Evolutionary conservation across 1,284 basidiomycete species (phyloP), one percentile per base, ranked within the genome.

Genomic region (Heterobasidion parviporum): DNA sequence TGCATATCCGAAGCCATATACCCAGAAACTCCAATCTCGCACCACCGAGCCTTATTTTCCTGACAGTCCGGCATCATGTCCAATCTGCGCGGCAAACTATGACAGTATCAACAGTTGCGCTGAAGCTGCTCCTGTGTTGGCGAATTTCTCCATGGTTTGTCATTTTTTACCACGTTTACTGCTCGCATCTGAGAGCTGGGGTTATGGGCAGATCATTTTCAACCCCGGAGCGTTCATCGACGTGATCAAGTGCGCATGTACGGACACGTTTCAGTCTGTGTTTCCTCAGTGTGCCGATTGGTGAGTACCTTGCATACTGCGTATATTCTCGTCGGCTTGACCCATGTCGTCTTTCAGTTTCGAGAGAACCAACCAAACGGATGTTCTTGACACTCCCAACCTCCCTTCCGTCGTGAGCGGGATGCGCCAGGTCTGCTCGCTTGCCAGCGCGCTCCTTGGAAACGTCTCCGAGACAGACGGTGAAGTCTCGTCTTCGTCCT

Each of bases 261-360:
- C 78, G 7, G 82, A 85, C 60, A 85, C 82, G 0, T 85, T 87
- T 69, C 78, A 81, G 64, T 72, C 81, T 45, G 76, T 72, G 12
- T 86, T 80, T 64, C 84, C 85, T 35, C 83, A 87, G 72, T 89
- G 85, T 61, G 79, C 82, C 32, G 83, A 87, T 62, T 87, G 85
- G 82, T 83, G 59, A 50, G 75, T 66, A 36, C n/a, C 38, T 41
- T 41, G 32, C 51, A 6, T 56, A 35, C 20, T 48, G 16, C 20
- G 34, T 34, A 43, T 41, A 56, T 41, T 41, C 38, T 41, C n/a
- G 38, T 41, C 8, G 6, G 38, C 38, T 53, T 47, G 54, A 32
- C 8, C 50, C 52, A 20, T 33, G 16, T 26, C 6, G 10, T 33
- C 20, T 20, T 10, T 9, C 49, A 84, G 82, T 67, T 84, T 85